Evolutionary conservation across 176 grass and related monocot genomes (phyloP).

Genomic region (Aegilops umbellulata): DNA sequence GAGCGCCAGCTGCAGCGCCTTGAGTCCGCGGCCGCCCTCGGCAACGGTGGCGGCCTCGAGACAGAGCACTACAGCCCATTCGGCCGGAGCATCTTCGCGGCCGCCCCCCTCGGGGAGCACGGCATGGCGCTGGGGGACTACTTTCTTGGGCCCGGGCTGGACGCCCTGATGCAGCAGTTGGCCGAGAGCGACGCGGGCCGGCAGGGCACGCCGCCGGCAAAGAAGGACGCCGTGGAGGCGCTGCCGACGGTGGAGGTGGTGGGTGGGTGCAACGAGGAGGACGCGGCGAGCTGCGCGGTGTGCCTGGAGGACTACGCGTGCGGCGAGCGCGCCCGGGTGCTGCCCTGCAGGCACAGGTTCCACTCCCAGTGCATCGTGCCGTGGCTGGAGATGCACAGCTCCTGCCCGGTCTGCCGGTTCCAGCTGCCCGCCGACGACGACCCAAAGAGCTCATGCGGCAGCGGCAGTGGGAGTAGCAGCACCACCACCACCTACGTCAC

Average conservation of each 20-base stretch:
- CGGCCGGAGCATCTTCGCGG: conserved; percentile 25
- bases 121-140: conserved; percentile 58
- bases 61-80: conserved; percentile 23
- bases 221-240: conserved; percentile 66
- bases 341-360: conserved; percentile 87
- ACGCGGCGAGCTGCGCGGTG: conserved; percentile 53
- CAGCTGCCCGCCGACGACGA: conserved; percentile 57
- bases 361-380: conserved; percentile 70
- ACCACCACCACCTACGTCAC: conserved; percentile 8
- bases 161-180: conserved; percentile 66
- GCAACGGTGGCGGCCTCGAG: conserved; percentile 11
- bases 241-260: conserved; percentile 56
- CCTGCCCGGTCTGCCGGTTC: conserved; percentile 81
- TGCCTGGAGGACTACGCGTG: conserved; percentile 77
- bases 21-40: conserved; percentile 18
- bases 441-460: conserved; percentile 44
- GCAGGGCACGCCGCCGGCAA: conserved; percentile 65
- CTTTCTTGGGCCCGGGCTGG: conserved; percentile 63
- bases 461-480: conserved; percentile 13
- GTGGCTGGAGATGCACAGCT: conserved; percentile 90
- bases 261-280: conserved; percentile 19
- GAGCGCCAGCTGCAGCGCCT: conserved; percentile 49
- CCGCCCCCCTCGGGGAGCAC: conserved; percentile 26
- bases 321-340: conserved; percentile 62
- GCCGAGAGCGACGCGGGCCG: conserved; percentile 44